Conservation (phyloP, 1,284 basidiomycete species). For the Trichosporon faecale region DNA sequence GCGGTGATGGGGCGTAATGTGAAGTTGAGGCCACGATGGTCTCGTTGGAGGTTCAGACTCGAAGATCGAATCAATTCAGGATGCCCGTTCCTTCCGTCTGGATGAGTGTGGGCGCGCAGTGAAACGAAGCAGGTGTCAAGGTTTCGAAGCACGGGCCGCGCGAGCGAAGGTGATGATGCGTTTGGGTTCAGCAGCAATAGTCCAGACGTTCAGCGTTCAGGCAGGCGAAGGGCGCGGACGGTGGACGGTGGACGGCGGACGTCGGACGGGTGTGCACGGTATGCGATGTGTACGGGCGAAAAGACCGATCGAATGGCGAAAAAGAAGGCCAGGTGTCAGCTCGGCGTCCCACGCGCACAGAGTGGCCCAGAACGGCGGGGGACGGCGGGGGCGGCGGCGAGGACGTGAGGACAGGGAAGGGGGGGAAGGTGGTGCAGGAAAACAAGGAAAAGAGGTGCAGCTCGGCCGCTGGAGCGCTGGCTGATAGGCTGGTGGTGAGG, state of each 20-base stretch:
- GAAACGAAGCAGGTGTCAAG: background rate
- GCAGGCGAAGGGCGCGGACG: background rate
- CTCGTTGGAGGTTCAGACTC: background rate
- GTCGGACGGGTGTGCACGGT: background rate
- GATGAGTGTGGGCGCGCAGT: background rate
- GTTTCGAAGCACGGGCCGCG: background rate
- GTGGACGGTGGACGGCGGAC: background rate
- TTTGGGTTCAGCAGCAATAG: background rate
- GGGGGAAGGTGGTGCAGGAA: background rate
- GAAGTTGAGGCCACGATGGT: background rate
- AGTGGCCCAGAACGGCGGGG: background rate
- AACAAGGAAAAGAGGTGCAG: background rate
- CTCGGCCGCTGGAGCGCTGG: conserved; percentile 1
- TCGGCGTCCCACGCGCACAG: background rate
- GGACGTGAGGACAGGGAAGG: background rate
- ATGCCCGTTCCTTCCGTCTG: background rate
- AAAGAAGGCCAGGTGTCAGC: background rate
- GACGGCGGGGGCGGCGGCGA: background rate
- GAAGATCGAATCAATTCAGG: background rate
- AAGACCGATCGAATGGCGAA: conserved; percentile 2
- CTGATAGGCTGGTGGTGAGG: conserved; percentile 4
- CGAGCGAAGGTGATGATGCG: background rate
- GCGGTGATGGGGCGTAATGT: background rate
- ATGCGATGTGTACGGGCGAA: background rate
- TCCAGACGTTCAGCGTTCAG: background rate